Conservation (phyloP, 306 rosid genomes). For the Arachis stenosperma region DNA sequence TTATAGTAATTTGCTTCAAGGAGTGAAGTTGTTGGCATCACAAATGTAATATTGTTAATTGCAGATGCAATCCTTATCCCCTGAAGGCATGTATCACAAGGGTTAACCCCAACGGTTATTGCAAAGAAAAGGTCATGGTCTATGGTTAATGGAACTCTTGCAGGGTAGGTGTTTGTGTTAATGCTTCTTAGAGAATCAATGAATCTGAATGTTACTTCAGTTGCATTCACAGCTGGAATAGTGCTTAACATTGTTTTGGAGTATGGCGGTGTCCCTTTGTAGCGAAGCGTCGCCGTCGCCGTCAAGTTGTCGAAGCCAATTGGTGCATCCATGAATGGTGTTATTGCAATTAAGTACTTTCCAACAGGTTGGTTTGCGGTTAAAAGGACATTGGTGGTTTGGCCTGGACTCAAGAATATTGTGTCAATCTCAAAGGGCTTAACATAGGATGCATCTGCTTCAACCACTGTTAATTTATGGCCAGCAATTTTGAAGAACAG, state of each 20-base stretch:
- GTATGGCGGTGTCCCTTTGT: constrained; percentile 52
- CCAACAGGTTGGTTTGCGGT: constrained; percentile 51
- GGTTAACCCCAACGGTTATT: constrained; percentile 56
- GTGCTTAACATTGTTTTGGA: constrained; percentile 43
- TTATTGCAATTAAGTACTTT: constrained; percentile 59
- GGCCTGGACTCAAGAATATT: constrained; percentile 70
- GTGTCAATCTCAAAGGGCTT: constrained; percentile 73
- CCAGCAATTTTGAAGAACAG: constrained; percentile 75
- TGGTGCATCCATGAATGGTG: constrained; percentile 87
- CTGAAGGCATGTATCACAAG: constrained; percentile 50
- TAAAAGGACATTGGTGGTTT: constrained; percentile 73
- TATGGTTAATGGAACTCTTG: constrained; percentile 55
- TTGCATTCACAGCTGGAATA: constrained; percentile 68
- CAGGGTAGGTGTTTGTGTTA: constrained; percentile 61
- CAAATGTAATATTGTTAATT: constrained; percentile 61
- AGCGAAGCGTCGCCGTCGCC: constrained; percentile 54
- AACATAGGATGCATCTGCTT: constrained; percentile 73
- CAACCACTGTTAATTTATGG: constrained; percentile 63
- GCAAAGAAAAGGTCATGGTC: constrained; percentile 66
- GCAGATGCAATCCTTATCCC: constrained; percentile 57
- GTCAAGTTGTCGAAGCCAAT: constrained; percentile 63
- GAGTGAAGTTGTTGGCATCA: constrained; percentile 57
- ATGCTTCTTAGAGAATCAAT: constrained; percentile 67
- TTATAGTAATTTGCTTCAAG: constrained; percentile 76
- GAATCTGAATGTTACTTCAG: constrained; percentile 50